Percentiles rank a stretch among this genome's conserved stretches.
These are phyloP conservation scores for Lactuca saligna DNA, from an alignment of 129 eudicot genomes.

Conservation along the genomic window DNA sequence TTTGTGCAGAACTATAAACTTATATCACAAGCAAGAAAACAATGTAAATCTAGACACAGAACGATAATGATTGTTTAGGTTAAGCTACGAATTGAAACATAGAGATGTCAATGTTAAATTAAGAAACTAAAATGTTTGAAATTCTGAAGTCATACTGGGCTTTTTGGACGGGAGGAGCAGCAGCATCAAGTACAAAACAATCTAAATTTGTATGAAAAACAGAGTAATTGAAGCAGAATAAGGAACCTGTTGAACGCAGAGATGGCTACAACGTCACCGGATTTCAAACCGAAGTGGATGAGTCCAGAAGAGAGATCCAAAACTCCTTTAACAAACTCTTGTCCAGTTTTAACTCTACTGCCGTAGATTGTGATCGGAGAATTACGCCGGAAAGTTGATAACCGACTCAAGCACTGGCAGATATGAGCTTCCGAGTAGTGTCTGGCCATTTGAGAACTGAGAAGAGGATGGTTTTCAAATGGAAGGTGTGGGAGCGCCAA, in stretches of 20 bases:
- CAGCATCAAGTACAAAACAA: slow-evolving; percentile 6
- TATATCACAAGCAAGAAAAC: too few species aligned
- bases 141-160: neutral
- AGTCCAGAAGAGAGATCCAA: slow-evolving; percentile 62
- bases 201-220: neutral
- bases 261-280: slow-evolving; percentile 70
- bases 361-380: slow-evolving; percentile 49
- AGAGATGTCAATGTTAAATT: neutral
- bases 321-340: slow-evolving; percentile 60
- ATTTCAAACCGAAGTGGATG: slow-evolving; percentile 45
- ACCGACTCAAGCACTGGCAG: slow-evolving; percentile 79
- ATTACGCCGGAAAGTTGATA: slow-evolving; percentile 53
- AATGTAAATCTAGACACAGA: neutral
- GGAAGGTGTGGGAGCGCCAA: slow-evolving; percentile 34
- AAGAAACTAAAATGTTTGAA: neutral
- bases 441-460: slow-evolving; percentile 23
- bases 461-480: slow-evolving; percentile 10
- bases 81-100: slow-evolving; percentile 4
- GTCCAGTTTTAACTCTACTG: slow-evolving; percentile 54
- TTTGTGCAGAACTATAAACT: neutral
- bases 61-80: neutral
- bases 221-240: neutral
- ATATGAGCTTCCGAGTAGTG: slow-evolving; percentile 57
- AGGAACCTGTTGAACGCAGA: slow-evolving; percentile 77
- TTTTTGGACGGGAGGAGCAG: slow-evolving; percentile 3